phyloP scores from a whole-genome alignment of 805 yeast genomes.

The Cyberlindnera americana region DNA sequence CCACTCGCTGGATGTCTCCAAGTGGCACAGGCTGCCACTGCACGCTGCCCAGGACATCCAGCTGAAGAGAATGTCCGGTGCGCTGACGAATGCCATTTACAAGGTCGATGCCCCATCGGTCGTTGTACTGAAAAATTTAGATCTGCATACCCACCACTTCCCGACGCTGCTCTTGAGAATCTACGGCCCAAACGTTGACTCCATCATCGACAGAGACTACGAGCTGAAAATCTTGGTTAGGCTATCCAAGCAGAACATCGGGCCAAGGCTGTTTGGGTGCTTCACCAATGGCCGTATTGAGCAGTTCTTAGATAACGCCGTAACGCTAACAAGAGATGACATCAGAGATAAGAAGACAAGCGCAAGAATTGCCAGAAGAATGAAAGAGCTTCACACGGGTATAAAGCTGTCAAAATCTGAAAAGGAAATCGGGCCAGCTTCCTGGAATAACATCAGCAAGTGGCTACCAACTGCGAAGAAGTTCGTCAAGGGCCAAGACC shows the following conservation, averaged over 20 bases:
- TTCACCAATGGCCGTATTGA: conserved; percentile 92
- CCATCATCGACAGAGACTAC: conserved; percentile 78
- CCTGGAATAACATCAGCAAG: conserved; percentile 65
- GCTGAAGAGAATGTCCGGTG: conserved; percentile 78
- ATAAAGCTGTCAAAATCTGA: conserved; percentile 62
- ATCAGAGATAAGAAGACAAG: conserved; percentile 73
- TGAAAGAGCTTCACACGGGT: conserved; percentile 89
- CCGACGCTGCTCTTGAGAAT: conserved; percentile 72
- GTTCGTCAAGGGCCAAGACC: conserved; percentile 37
- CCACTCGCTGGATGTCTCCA: conserved; percentile 61
- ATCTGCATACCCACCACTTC: conserved; percentile 36
- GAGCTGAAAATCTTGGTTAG: conserved; percentile 74
- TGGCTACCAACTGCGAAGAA: conserved; percentile 58
- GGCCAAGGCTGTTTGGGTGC: conserved; percentile 85
- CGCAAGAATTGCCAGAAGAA: conserved; percentile 87
- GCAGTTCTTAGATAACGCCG: conserved; percentile 82
- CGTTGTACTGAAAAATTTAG: conserved; percentile 32
- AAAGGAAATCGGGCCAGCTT: conserved; percentile 54
- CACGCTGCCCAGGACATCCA: conserved; percentile 41
- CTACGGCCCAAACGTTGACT: conserved; percentile 84
- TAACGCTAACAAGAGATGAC: conserved; percentile 68
- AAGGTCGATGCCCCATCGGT: conserved; percentile 56
- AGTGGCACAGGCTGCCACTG: conserved; percentile 59
- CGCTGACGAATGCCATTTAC: conserved; percentile 88
- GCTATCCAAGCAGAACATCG: conserved; percentile 73